Evolutionary conservation across 2,329 filamentous ascomycete genomes (phyloP).

Genomic region (Aureobasidium leucospermi): DNA sequence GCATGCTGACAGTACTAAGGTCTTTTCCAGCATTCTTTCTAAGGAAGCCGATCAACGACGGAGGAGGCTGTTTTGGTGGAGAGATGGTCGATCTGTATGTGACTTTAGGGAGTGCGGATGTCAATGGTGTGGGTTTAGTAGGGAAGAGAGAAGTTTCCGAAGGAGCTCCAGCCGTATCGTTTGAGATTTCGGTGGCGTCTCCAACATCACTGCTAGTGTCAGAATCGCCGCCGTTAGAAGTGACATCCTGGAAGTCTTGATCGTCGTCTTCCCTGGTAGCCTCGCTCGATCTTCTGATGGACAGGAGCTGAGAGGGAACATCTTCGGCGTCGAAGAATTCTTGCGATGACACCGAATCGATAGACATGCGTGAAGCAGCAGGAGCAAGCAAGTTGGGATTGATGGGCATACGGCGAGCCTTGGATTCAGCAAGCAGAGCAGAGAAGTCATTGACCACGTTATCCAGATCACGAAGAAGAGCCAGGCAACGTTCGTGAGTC

Average conservation of each 20-base stretch:
- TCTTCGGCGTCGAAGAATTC: conserved; percentile 93
- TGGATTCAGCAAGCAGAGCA: conserved; percentile 67
- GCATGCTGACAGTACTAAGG: conserved; percentile 93
- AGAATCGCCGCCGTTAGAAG: conserved; percentile 47
- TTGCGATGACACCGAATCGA: conserved; percentile 73
- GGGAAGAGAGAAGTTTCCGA: conserved; percentile 54
- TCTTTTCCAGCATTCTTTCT: conserved; percentile 98
- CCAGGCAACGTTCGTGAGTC: conserved; percentile 74
- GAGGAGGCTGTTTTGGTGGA: conserved; percentile 69
- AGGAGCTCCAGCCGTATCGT: conserved; percentile 20
- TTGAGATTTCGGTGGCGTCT: conserved; percentile 26
- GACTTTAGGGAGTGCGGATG: conserved; percentile 64
- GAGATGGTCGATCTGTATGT: conserved; percentile 63
- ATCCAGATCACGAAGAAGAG: conserved; percentile 78
- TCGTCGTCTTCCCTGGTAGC: conserved; percentile 50
- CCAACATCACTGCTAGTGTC: conserved; percentile 57
- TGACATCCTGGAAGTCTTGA: conserved; percentile 32
- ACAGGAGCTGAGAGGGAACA: conserved; percentile 61
- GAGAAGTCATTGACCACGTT: conserved; percentile 77
- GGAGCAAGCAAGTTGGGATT: background rate
- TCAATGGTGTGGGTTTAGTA: conserved; percentile 63
- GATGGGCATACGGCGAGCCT: conserved; percentile 57
- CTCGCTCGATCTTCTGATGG: conserved; percentile 66
- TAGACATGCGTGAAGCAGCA: conserved; percentile 54
- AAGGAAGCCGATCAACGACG: conserved; percentile 86